These are phyloP conservation scores for Pelargonium cotyledonis DNA, from an alignment of 441 rosid species.

Conservation along the genomic window DNA sequence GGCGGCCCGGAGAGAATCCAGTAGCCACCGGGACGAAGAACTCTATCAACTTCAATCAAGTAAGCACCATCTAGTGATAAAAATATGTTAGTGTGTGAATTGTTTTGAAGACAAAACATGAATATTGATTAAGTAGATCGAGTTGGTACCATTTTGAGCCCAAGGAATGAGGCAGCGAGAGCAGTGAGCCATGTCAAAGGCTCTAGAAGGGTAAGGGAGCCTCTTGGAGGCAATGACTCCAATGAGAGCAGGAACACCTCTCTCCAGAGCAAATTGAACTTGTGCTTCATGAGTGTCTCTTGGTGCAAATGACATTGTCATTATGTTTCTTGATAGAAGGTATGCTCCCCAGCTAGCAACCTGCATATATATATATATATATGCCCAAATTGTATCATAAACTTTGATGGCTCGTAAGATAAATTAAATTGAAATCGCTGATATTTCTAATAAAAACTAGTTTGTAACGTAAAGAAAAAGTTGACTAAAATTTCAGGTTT, in stretches of 20 bases:
- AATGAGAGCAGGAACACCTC: constrained; percentile 83
- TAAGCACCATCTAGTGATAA: constrained; percentile 47
- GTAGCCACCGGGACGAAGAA: constrained; percentile 80
- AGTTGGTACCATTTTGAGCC: constrained; percentile 44
- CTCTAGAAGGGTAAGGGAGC: constrained; percentile 80
- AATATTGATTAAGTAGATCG: background rate
- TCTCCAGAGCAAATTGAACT: constrained; percentile 81
- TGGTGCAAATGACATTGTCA: constrained; percentile 75
- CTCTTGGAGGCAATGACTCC: constrained; percentile 74
- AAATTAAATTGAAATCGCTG: too few species aligned
- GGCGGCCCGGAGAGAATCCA: constrained; percentile 92
- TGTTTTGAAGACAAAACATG: background rate
- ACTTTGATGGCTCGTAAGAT: too few species aligned
- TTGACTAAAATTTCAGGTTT: too few species aligned
- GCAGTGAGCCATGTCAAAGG: constrained; percentile 93
- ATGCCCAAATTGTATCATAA: too few species aligned
- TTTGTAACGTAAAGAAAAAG: too few species aligned
- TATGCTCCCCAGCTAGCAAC: constrained; percentile 95
- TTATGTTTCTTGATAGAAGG: constrained; percentile 64
- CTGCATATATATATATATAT: too few species aligned
- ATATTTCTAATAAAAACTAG: too few species aligned
- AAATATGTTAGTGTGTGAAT: background rate
- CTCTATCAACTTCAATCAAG: constrained; percentile 73
- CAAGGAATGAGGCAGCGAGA: constrained; percentile 94
- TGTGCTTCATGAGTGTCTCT: constrained; percentile 91